Evolutionary conservation across 495 filamentous ascomycete species (phyloP).

Genomic region (Lepraria neglecta): DNA sequence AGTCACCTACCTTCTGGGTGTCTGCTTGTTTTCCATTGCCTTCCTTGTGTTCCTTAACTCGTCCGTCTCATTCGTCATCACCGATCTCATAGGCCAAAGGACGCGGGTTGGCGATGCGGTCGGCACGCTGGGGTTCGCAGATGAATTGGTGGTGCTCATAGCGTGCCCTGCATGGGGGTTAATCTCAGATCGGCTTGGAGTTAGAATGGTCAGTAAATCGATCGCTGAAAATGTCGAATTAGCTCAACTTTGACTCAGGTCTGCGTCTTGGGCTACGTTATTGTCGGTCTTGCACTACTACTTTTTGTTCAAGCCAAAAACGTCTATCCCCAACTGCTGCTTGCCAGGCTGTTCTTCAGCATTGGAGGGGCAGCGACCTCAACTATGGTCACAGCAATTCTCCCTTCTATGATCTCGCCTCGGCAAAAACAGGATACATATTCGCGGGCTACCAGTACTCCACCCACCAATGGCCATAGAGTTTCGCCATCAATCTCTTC

Average conservation of each 20-base stretch:
- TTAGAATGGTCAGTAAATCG: conserved; percentile 52
- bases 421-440: conserved; percentile 16
- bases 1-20: conserved; percentile 75
- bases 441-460: neutral
- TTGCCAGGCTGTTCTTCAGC: conserved; percentile 83
- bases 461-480: conserved; percentile 31
- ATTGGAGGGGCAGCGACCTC: conserved; percentile 84
- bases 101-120: conserved; percentile 79
- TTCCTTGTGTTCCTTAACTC: conserved; percentile 98
- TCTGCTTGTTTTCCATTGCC: conserved; percentile 91
- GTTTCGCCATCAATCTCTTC: conserved; percentile 52
- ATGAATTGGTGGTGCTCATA: conserved; percentile 84
- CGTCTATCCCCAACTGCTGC: conserved; percentile 82
- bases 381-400: conserved; percentile 95
- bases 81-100: conserved; percentile 73
- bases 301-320: conserved; percentile 78
- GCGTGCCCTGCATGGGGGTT: conserved; percentile 92
- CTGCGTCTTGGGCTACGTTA: conserved; percentile 67
- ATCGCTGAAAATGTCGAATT: neutral
- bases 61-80: conserved; percentile 88
- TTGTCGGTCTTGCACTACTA: conserved; percentile 70
- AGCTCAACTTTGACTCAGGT: conserved; percentile 41
- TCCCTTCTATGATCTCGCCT: conserved; percentile 69
- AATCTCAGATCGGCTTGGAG: conserved; percentile 81
- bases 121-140: conserved; percentile 89